These are phyloP conservation scores for Marasmius oreades DNA, from an alignment of 1,284 basidiomycete genomes.

Conservation along the genomic window DNA sequence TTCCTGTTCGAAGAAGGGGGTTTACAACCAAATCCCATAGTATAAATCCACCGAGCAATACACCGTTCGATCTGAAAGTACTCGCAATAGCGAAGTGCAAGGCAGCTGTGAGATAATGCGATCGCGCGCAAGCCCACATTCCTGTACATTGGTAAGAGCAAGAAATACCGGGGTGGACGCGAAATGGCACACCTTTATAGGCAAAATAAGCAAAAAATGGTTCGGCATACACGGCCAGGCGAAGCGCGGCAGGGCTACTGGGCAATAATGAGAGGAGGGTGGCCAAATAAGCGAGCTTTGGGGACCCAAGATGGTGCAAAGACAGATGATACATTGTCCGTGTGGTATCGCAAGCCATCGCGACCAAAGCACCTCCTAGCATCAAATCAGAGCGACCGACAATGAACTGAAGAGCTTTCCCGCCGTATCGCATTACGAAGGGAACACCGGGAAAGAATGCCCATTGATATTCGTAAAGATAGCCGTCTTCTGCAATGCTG, in stretches of 20 bases:
- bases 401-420: slow-evolving; percentile 19
- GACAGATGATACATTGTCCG: slow-evolving; percentile 64
- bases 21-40: slow-evolving; percentile 63
- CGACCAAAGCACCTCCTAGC: slow-evolving; percentile 36
- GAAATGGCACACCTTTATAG: slow-evolving; percentile 55
- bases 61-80: slow-evolving; percentile 79
- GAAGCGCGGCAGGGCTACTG: slow-evolving; percentile 75
- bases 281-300: slow-evolving; percentile 56
- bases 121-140: slow-evolving; percentile 55
- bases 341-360: slow-evolving; percentile 42
- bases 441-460: slow-evolving; percentile 84
- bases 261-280: slow-evolving; percentile 74
- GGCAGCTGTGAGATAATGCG: slow-evolving; percentile 51
- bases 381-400: slow-evolving; percentile 17
- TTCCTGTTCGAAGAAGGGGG: slow-evolving; percentile 39
- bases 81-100: slow-evolving; percentile 65
- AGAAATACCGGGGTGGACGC: background rate
- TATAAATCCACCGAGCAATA: slow-evolving; percentile 73
- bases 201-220: slow-evolving; percentile 81
- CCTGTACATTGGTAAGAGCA: slow-evolving; percentile 31
- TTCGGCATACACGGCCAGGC: slow-evolving; percentile 77
- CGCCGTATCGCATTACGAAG: slow-evolving; percentile 45
- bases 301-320: slow-evolving; percentile 48
- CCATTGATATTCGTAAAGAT: slow-evolving; percentile 81
- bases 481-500: slow-evolving; percentile 61